phyloP scores from a whole-genome alignment of 31 red algal genomes.

The Porphyra umbilicalis region DNA sequence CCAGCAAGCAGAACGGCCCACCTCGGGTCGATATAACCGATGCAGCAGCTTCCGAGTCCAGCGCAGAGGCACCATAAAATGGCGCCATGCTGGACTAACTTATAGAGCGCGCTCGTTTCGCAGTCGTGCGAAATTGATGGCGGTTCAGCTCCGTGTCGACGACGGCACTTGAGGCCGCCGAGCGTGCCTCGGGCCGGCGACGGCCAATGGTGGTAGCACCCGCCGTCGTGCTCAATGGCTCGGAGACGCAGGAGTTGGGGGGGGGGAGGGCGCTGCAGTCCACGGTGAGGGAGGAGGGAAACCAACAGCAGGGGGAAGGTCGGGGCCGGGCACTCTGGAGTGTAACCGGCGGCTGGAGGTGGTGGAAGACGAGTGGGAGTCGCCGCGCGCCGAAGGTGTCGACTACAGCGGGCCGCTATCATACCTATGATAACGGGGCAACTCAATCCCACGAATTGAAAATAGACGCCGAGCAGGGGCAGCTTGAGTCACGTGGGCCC shows the following conservation, averaged over 20 bases:
- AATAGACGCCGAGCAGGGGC: no score
- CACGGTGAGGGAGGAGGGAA: neutral
- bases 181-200: neutral
- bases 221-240: neutral
- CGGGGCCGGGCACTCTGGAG: no score
- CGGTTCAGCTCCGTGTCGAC: neutral
- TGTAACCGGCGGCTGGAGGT: no score
- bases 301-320: no score
- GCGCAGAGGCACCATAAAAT: neutral
- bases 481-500: no score
- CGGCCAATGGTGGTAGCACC: neutral
- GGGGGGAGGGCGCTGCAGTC: neutral
- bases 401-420: no score
- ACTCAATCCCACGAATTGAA: no score
- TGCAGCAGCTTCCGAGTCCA: neutral
- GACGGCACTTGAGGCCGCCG: neutral
- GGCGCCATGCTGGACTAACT: neutral
- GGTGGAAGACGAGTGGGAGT: no score
- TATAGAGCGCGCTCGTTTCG: neutral
- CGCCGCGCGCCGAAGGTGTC: no score
- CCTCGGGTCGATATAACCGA: neutral
- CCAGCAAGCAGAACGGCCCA: neutral
- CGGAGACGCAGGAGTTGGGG: neutral
- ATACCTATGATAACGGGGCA: no score
- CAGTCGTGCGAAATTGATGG: slow-evolving; percentile 1